Evolutionary conservation across 768 basidiomycete genomes (phyloP), one percentile per base, ranked within the genome.

Genomic region (Crucibulum laeve): DNA sequence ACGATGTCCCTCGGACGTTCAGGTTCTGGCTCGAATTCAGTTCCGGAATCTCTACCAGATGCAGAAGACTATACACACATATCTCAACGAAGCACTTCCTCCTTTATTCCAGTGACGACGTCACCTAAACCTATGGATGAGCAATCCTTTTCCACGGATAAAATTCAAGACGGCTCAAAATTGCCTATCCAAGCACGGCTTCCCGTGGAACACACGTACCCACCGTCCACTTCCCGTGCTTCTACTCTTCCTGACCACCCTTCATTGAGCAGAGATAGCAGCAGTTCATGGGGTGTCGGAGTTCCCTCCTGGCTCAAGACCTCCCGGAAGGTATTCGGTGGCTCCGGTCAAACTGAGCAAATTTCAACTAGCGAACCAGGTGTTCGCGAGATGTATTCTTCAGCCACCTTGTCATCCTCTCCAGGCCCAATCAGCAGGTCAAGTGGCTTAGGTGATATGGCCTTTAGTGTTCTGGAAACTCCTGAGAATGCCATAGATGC

Each of bases 381-480:
- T 21, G 75, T 87, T 25, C 74, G 69, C 38, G 86, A 88, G 58
- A 68, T 84, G 34, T 79, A 84, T 51, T 76, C 83, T 1, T 67
- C 74, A 36, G 58, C 58, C 11, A 49, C 53, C n/a, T 45, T 50
- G 1, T 49, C 55, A 4, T 51, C 61, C n/a, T 50, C 62, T 14
- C 58, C 64, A 6, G 42, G 56, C 11, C 51, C 58, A 4, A 53
- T 52, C 15, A 70, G 64, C 50, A 65, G 60, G 52, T 61, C 70
- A 40, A 64, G 60, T 53, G 63, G 69, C 18, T 57, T 68, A 23
- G 69, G 70, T 28, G 85, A 88, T 49, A 67, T 88, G 50, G 80
- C 85, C 1, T 91, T 82, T 62, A 93, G 91, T 51, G 73, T 95
- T 33, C 70, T 94, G 32, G 91, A 96, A 54, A 77, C 81, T 17